Percentiles rank a stretch among this genome's conserved stretches.
Conservation (phyloP, 257 asterid genomes). For the Solanum chilense region DNA sequence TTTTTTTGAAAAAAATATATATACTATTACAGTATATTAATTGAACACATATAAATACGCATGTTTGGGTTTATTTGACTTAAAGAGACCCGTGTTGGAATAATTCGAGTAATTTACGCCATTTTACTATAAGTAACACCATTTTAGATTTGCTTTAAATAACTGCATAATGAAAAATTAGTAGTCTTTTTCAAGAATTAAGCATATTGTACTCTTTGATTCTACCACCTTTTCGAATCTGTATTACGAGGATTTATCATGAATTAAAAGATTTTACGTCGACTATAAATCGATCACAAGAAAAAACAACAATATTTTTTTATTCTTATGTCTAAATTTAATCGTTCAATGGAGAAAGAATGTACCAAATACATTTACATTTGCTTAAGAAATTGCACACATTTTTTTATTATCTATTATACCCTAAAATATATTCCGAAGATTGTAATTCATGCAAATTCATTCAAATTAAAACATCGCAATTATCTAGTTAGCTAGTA, state of each 20-base stretch:
- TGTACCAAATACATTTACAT: not conserved
- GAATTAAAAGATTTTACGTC: not conserved
- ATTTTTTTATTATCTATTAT: not conserved
- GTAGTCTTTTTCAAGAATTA: not conserved
- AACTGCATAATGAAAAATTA: not conserved
- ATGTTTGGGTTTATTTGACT: not conserved
- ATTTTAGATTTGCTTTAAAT: not conserved
- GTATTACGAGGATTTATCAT: not conserved
- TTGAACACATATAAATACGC: not conserved
- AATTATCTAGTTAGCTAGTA: not conserved
- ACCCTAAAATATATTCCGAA: not conserved
- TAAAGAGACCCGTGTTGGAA: not conserved
- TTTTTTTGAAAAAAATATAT: no score
- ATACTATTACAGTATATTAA: no score
- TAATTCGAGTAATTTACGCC: not conserved
- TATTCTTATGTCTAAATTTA: not conserved
- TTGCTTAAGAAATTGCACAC: not conserved
- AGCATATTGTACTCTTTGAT: not conserved
- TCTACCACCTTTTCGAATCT: not conserved
- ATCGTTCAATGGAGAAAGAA: not conserved
- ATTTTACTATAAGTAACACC: not conserved
- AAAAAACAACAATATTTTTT: not conserved
- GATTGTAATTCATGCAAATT: not conserved
- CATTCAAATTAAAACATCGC: not conserved
- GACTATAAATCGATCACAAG: no score